Base-by-base conservation (phyloP, 2,329 filamentous ascomycete genomes). In the Mycosphaerella sp. region DNA sequence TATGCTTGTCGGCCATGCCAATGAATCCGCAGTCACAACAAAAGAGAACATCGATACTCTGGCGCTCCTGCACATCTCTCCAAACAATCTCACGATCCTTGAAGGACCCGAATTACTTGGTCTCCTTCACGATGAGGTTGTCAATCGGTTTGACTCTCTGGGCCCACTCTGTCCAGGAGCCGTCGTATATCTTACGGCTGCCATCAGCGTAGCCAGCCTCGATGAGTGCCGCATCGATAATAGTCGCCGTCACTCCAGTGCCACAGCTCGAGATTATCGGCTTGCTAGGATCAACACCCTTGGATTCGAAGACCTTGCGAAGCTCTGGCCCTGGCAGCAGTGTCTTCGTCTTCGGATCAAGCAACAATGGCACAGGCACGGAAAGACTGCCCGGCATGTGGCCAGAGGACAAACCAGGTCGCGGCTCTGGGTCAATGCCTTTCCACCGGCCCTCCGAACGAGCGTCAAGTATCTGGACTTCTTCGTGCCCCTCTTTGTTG, bases 321-420 rank as follows among this genome's bases (percentile, higher is more conserved):
- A 98, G 74, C 69, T 91, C 77, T 10, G 86, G 80, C 0, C 78
- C 75, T 0, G 89, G 79, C 16, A 90, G 78, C 59, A 93, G 82
- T 0, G 87, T 78, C 74, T 95, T 96, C 54, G 85, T 91, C 52
- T 84, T 75, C 0, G 87, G 84, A 64, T 97, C 88, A 35, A 98
- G 77, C 7, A 98, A 75, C 10, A 86, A 80, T 48, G 79, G 79
- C 60, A 95, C 85, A 1, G 93, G 87, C 25, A 98, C 75, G 60
- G 82, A 94, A 66, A 87, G 86, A 14, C 89, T 87, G 27, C 89
- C 85, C 1, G 93, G 93, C 69, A 97, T 88, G 71, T 98, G 91
- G 14, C 93, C 93, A 5, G 89, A 95, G 0, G 87, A 84, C 36
- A 98, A 73, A 30, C 73, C 90, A 55, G 86, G 81, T 57, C 93